Conservation (phyloP, 306 rosid genomes). For the Cyclanthera cordifolia region DNA sequence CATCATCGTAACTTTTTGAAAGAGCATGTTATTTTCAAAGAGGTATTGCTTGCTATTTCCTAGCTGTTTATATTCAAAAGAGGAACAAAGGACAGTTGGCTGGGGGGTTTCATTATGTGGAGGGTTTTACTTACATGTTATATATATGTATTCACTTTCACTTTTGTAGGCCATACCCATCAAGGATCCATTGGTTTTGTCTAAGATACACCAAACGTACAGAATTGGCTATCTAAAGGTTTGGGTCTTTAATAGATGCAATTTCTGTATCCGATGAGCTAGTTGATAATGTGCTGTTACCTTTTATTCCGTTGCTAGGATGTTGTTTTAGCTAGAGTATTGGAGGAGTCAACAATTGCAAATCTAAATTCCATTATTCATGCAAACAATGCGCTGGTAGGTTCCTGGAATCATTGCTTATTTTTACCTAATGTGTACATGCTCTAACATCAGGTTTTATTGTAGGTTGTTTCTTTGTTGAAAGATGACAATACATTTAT, state of each 20-base stretch:
- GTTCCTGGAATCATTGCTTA: conserved; percentile 21
- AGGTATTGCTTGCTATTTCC: conserved; percentile 35
- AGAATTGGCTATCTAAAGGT: conserved; percentile 94
- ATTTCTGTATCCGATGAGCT: conserved; percentile 3
- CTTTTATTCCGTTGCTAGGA: conserved; percentile 42
- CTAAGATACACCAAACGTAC: conserved; percentile 95
- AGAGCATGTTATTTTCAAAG: conserved; percentile 89
- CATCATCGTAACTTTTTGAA: conserved; percentile 70
- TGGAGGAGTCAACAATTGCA: conserved; percentile 77
- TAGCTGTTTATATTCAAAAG: not conserved
- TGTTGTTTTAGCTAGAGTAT: conserved; percentile 72
- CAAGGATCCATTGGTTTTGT: conserved; percentile 58
- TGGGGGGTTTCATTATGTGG: conserved; percentile 3
- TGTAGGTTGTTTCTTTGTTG: conserved; percentile 74
- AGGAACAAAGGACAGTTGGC: not conserved
- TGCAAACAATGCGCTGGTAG: conserved; percentile 70
- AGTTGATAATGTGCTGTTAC: conserved; percentile 16
- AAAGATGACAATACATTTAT: conserved; percentile 83
- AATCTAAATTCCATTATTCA: conserved; percentile 81
- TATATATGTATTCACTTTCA: not conserved
- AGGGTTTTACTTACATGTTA: not conserved
- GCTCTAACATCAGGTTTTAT: conserved; percentile 19
- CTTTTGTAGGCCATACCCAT: conserved; percentile 75
- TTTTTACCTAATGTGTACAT: conserved; percentile 3
- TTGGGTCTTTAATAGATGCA: conserved; percentile 12